Evolutionary conservation across 495 filamentous ascomycete species (phyloP).

Genomic region (Pseudotulostoma volvatum): DNA sequence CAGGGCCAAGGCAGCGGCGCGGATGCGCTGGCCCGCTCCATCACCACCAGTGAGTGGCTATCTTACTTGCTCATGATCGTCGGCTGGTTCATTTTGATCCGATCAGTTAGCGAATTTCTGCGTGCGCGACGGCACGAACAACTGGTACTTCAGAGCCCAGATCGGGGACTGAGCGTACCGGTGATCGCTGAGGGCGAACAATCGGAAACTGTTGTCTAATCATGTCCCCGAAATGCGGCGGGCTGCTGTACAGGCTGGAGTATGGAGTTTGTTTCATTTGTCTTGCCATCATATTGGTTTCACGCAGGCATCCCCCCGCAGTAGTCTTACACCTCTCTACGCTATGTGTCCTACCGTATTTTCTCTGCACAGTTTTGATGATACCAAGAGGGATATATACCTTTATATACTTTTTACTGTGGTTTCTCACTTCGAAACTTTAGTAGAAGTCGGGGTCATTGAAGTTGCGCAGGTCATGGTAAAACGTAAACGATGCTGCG

Average conservation of each 20-base stretch:
- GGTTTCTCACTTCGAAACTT: too few relatives aligned
- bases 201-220: conserved; percentile 65
- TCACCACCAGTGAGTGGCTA: conserved; percentile 65
- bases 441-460: too few relatives aligned
- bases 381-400: too few relatives aligned
- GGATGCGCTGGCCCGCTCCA: conserved; percentile 25
- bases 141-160: conserved; percentile 83
- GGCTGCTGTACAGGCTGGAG: neutral
- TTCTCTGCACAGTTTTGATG: too few relatives aligned
- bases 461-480: too few relatives aligned
- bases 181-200: conserved; percentile 79
- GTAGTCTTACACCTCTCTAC: conserved; percentile 1
- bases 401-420: too few relatives aligned
- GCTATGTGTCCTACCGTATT: conserved; percentile 4
- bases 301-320: too few relatives aligned
- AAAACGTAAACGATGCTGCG: too few relatives aligned
- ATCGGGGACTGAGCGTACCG: conserved; percentile 70
- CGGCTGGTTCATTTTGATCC: conserved; percentile 93
- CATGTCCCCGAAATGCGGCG: neutral
- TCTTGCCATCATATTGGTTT: too few relatives aligned
- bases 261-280: conserved; percentile 2
- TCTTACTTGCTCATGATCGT: conserved; percentile 95
- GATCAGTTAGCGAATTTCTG: conserved; percentile 75
- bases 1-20: conserved; percentile 13
- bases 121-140: conserved; percentile 79